Base-by-base conservation (phyloP, 352 stramenopile genomes). In the Lagenidium sp. region DNA sequence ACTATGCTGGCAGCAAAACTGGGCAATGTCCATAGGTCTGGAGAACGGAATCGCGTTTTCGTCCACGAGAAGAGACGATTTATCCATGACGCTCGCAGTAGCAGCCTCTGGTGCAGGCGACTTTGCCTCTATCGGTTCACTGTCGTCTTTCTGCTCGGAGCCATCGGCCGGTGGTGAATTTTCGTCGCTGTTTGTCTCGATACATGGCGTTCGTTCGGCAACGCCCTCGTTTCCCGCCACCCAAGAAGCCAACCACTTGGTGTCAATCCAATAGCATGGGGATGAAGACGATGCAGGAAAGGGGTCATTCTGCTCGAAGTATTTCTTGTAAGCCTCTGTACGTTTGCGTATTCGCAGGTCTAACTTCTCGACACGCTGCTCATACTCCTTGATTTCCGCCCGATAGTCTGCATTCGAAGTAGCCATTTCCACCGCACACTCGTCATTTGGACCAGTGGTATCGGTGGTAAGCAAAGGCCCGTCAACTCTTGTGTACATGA, bases 261-360 rank as follows among this genome's bases (percentile, higher is more conserved):
- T 65, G 39, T 84, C 71, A n/a, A 89, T 60, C 77, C 77, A 89
- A 25, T 83, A 86, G 40, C 74, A 86, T 10, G 65, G 40, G 4
- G 35, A 40, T 4, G 55, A 43, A 6, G 63, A 44, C 3, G 59
- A n/a, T 2, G 64, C 59, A 2, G 53, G 50, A 53, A 73, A 75
- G 11, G 73, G 68, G 19, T 63, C 44, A 13, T 55, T 51, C n/a
- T 71, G 73, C 26, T 82, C 65, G 24, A 89, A 84, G 35, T 75
- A 81, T 3, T 41, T 59, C 44, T 74, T 64, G 48, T 86, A 84
- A 6, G 61, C 70, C 23, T 87, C 55, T 13, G 68, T 35, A 13
- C 68, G 65, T 23, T 67, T 59, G 26, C 74, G 39, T 7, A 85
- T 84, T 2, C 76, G 63, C 29, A 47, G 38, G 36, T 84, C 69